Conservation (phyloP, 202 grass and related monocot genomes). For the Setaria italica region DNA sequence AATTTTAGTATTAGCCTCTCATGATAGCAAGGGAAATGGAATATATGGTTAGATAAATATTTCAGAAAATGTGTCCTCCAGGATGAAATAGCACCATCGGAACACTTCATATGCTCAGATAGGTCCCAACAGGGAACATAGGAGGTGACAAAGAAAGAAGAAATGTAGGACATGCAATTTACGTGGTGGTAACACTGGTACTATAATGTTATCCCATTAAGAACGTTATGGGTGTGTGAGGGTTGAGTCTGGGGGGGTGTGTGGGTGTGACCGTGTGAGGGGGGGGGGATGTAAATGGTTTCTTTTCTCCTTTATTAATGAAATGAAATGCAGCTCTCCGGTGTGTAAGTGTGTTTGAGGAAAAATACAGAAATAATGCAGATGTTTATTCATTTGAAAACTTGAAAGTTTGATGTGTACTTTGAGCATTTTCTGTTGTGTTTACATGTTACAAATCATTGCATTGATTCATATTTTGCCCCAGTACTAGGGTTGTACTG, state of each 20-base stretch:
- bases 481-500: background rate
- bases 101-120: conserved; percentile 33
- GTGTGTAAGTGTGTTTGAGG: background rate
- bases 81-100: conserved; percentile 35
- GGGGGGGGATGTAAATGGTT: background rate
- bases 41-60: conserved; percentile 22
- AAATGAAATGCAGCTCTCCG: background rate
- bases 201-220: conserved; percentile 1
- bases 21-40: background rate
- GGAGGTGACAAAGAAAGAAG: background rate
- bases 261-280: too few species aligned
- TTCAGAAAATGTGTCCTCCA: background rate
- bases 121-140: conserved; percentile 25
- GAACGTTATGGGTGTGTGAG: too few species aligned
- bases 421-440: background rate
- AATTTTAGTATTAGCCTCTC: conserved; percentile 17
- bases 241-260: too few species aligned
- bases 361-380: background rate
- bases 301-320: background rate
- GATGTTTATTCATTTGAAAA: conserved; percentile 1
- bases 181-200: background rate
- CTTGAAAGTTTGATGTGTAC: conserved; percentile 1
- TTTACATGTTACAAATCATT: background rate
- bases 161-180: conserved; percentile 14
- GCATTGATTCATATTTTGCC: background rate